Percentiles rank a stretch among this genome's conserved stretches.
Conservation (phyloP, 2,329 filamentous ascomycete species). For the Fusarium vanettenii region DNA sequence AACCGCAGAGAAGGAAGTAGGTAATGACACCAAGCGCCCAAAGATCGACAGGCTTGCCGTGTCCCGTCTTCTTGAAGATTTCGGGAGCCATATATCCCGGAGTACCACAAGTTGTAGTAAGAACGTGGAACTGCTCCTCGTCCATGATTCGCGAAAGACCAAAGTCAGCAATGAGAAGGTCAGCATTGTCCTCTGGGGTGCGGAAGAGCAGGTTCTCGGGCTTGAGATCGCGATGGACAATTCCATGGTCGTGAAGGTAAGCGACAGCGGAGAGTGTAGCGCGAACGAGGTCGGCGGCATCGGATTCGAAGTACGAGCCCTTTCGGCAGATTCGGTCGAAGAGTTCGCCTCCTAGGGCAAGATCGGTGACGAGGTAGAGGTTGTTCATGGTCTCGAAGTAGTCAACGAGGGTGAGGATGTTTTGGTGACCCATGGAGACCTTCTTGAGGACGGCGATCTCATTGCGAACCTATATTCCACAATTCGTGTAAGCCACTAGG, state of each 20-base stretch:
- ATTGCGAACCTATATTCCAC: conserved; percentile 79
- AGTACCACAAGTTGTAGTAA: conserved; percentile 97
- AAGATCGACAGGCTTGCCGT: conserved; percentile 97
- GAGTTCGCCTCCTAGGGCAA: conserved; percentile 94
- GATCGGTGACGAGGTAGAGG: conserved; percentile 96
- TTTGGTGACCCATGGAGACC: conserved; percentile 99
- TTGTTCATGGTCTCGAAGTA: conserved; percentile 99
- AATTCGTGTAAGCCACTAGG: conserved; percentile 22
- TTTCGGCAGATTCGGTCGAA: conserved; percentile 99
- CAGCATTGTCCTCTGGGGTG: conserved; percentile 97
- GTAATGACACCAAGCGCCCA: conserved; percentile 99
- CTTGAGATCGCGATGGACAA: conserved; percentile 97
- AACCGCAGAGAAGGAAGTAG: conserved; percentile 97
- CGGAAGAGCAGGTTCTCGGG: conserved; percentile 97
- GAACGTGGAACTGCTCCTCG: conserved; percentile 96
- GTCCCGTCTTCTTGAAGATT: conserved; percentile 98
- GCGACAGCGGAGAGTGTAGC: conserved; percentile 97
- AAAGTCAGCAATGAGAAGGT: conserved; percentile 97
- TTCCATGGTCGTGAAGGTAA: conserved; percentile 98
- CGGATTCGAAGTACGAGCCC: conserved; percentile 97
- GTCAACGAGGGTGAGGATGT: conserved; percentile 96
- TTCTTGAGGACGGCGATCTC: conserved; percentile 97
- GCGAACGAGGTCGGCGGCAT: conserved; percentile 94
- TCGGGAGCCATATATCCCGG: conserved; percentile 99
- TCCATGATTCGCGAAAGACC: conserved; percentile 98